Conservation (phyloP, 2,329 filamentous ascomycete genomes). For the Colletotrichum australisinense region DNA sequence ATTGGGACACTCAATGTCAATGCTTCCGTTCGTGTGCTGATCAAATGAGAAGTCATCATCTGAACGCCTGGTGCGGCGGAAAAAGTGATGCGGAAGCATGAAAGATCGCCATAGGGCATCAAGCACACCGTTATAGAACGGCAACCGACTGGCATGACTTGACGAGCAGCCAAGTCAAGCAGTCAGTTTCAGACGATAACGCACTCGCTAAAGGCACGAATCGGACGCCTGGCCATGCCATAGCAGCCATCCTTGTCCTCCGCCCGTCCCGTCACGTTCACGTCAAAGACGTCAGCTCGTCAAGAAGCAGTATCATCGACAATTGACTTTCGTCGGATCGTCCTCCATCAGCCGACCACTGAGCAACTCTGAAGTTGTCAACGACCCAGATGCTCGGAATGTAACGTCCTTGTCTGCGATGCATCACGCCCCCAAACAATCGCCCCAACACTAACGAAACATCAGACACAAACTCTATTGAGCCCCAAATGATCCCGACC, state of each 20-base stretch:
- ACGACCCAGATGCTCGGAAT: conserved; percentile 5
- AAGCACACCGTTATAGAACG: not conserved
- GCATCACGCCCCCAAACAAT: not conserved
- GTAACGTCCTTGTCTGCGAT: conserved; percentile 1
- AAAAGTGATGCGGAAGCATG: not conserved
- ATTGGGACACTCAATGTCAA: not conserved
- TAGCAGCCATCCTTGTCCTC: not conserved
- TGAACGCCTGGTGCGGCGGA: not conserved
- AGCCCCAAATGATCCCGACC: not conserved
- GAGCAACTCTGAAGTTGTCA: not conserved
- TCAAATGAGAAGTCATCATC: not conserved
- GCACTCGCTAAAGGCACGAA: not conserved
- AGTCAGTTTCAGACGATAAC: not conserved
- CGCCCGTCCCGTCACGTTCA: not conserved
- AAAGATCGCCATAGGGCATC: not conserved
- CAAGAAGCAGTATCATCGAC: not conserved
- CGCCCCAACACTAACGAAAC: conserved; percentile 20
- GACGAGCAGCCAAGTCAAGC: not conserved
- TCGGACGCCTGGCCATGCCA: not conserved
- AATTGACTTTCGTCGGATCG: conserved; percentile 9
- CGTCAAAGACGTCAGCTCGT: not conserved
- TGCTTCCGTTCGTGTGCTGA: not conserved
- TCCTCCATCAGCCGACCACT: not conserved
- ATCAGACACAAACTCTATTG: conserved; percentile 23
- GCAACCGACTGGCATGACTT: not conserved